phyloP scores from a whole-genome alignment of 306 rosid genomes.

The Trifolium fragiferum region DNA sequence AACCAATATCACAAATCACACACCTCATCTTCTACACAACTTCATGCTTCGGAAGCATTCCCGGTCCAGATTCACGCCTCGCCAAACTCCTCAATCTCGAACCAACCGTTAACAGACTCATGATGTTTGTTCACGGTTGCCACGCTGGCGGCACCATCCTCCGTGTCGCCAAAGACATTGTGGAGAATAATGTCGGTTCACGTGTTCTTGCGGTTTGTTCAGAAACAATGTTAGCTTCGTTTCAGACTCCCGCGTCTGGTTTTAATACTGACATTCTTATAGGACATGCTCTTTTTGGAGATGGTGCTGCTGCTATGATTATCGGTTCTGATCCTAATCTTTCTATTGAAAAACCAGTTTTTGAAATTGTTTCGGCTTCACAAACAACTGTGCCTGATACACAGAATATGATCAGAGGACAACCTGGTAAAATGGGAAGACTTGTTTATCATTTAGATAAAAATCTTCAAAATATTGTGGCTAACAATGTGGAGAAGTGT shows the following conservation, averaged over 20 bases:
- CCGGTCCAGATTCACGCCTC: constrained; percentile 2
- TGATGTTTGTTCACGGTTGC: constrained; percentile 17
- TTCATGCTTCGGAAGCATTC: neutral
- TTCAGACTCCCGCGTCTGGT: neutral
- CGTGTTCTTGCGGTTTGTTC: constrained; percentile 26
- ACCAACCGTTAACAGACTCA: constrained; percentile 8
- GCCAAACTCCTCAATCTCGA: constrained; percentile 11
- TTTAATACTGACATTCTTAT: neutral
- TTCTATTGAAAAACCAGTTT: neutral
- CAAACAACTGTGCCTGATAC: neutral
- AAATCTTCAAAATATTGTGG: neutral
- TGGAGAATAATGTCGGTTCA: constrained; percentile 18
- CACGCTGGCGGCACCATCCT: constrained; percentile 1
- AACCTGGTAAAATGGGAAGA: neutral
- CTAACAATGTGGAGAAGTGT: constrained; percentile 16
- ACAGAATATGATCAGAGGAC: neutral
- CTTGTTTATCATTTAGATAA: neutral
- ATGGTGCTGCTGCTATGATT: neutral
- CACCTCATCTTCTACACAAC: constrained; percentile 38
- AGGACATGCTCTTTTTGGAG: neutral
- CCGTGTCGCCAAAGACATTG: constrained; percentile 24
- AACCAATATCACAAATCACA: constrained; percentile 23
- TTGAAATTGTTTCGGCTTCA: constrained; percentile 1
- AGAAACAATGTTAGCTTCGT: neutral
- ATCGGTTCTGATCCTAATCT: neutral